phyloP scores from a whole-genome alignment of 2,329 filamentous ascomycete genomes.

The Lachnellula subtilissima region DNA sequence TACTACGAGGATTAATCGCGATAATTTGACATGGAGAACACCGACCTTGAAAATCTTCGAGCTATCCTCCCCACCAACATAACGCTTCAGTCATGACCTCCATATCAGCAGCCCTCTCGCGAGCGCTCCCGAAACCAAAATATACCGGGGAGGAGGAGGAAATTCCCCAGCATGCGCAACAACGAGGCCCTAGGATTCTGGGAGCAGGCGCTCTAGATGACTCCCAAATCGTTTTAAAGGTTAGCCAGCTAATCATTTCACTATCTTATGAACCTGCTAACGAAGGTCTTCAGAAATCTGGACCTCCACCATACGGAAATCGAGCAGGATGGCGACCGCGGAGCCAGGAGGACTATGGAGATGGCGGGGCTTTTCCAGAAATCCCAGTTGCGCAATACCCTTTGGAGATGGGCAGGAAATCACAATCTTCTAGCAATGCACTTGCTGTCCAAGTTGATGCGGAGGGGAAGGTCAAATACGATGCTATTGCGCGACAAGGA shows the following conservation, averaged over 20 bases:
- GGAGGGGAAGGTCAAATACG: conserved; percentile 93
- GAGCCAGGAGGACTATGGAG: conserved; percentile 84
- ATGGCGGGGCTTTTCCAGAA: conserved; percentile 94
- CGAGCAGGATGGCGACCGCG: conserved; percentile 88
- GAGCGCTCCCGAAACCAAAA: conserved; percentile 81
- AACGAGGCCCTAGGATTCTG: conserved; percentile 77
- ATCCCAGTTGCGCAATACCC: conserved; percentile 93
- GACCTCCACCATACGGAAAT: conserved; percentile 83
- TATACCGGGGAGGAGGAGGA: conserved; percentile 90
- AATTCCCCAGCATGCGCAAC: conserved; percentile 62
- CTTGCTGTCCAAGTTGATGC: conserved; percentile 87
- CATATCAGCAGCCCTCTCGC: conserved; percentile 66
- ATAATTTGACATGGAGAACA: conserved; percentile 14
- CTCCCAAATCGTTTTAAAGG: conserved; percentile 76
- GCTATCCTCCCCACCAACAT: not conserved
- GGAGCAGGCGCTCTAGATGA: conserved; percentile 76
- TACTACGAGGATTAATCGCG: conserved; percentile 12
- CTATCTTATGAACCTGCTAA: conserved; percentile 12
- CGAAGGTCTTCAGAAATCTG: conserved; percentile 53
- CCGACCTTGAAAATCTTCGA: conserved; percentile 11
- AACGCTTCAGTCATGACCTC: conserved; percentile 51
- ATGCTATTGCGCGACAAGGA: conserved; percentile 86
- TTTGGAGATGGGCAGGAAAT: conserved; percentile 87
- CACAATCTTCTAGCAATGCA: conserved; percentile 68
- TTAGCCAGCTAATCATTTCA: conserved; percentile 31